Percentiles rank a stretch among this genome's conserved stretches.
phyloP scores from a whole-genome alignment of 495 filamentous ascomycete genomes.

The Hypoxylon fragiforme region DNA sequence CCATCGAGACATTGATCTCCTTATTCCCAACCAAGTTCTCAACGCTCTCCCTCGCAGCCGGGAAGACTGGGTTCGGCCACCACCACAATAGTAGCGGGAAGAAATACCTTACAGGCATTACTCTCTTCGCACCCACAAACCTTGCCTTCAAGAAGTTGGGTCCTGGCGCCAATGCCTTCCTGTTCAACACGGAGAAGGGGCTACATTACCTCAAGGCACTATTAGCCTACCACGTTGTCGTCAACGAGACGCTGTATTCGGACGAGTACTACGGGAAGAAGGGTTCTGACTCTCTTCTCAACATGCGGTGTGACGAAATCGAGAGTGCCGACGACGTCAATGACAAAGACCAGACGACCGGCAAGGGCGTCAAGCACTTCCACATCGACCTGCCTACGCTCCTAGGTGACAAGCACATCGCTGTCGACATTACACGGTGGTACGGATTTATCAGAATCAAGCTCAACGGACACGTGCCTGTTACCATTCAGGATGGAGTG shows the following conservation, averaged over 20 bases:
- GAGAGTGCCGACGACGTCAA: neutral
- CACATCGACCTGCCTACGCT: conserved; percentile 71
- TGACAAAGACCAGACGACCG: conserved; percentile 6
- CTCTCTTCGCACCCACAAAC: conserved; percentile 78
- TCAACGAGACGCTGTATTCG: conserved; percentile 75
- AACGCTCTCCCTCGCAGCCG: conserved; percentile 72
- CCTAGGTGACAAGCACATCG: conserved; percentile 60
- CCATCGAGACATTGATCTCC: conserved; percentile 59
- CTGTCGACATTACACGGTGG: conserved; percentile 67
- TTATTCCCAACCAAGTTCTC: conserved; percentile 73
- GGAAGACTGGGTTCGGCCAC: conserved; percentile 65
- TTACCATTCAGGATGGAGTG: conserved; percentile 66
- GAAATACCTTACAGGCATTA: conserved; percentile 49
- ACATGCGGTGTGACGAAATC: no score
- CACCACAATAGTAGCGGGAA: conserved; percentile 20
- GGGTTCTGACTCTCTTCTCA: no score
- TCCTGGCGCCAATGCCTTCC: conserved; percentile 68
- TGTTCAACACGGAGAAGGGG: conserved; percentile 71
- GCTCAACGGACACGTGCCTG: conserved; percentile 67
- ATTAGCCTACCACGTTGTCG: conserved; percentile 76
- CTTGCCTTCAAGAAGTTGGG: conserved; percentile 73
- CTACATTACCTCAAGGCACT: conserved; percentile 71
- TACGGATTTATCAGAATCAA: conserved; percentile 64
- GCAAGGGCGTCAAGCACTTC: conserved; percentile 26
- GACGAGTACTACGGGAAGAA: conserved; percentile 67